phyloP scores from a whole-genome alignment of 768 basidiomycete species.

The Pulveroboletus sp. region DNA sequence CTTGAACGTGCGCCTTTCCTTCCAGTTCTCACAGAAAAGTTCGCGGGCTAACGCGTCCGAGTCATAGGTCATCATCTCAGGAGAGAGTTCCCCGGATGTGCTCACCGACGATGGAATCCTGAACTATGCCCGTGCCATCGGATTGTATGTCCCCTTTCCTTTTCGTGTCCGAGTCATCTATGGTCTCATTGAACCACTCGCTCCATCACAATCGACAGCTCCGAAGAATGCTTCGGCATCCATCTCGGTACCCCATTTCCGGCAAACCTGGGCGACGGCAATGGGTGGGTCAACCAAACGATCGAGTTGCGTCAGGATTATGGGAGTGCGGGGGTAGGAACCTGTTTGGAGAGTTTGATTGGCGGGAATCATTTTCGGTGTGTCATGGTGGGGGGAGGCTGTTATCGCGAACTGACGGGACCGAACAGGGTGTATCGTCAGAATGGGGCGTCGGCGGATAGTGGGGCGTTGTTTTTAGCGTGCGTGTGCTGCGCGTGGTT shows the following conservation, averaged over 20 bases:
- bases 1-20: conserved; percentile 36
- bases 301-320: conserved; percentile 45
- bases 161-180: not conserved
- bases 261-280: conserved; percentile 49
- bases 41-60: too few relatives aligned
- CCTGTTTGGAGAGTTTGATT: conserved; percentile 43
- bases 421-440: conserved; percentile 47
- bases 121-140: conserved; percentile 60
- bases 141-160: conserved; percentile 45
- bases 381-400: too few relatives aligned
- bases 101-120: conserved; percentile 54
- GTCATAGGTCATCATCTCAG: conserved; percentile 60
- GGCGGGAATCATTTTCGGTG: conserved; percentile 52
- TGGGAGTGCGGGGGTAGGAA: conserved; percentile 34
- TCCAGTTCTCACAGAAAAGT: too few relatives aligned
- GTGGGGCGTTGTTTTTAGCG: conserved; percentile 57
- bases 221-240: conserved; percentile 37
- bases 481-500: too few relatives aligned
- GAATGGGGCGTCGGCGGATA: conserved; percentile 52
- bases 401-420: too few relatives aligned
- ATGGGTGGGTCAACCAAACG: conserved; percentile 43
- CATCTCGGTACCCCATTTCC: conserved; percentile 37
- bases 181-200: too few relatives aligned
- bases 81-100: conserved; percentile 53
- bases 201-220: conserved; percentile 21